Base-by-base conservation (phyloP, 441 rosid genomes). In the Breynia disticha region DNA sequence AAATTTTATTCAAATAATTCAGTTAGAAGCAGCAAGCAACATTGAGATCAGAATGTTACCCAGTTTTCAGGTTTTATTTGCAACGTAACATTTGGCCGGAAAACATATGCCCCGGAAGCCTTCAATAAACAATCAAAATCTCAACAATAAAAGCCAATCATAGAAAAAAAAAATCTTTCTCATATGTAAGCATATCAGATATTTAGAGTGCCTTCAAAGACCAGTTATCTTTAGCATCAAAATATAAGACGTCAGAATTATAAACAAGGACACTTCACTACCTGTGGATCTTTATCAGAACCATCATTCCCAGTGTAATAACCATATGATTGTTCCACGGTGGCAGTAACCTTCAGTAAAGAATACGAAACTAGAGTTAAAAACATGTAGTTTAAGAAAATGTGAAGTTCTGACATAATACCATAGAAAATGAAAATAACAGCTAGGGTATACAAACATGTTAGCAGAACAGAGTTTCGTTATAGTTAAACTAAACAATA, bases 41-140 rank as follows among this genome's bases (percentile, higher is more conserved):
- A 28, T 28, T 82, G 79, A 50, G 11, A 39, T 16, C 17, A 15
- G 57, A 6, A 28, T 28, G 37, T 13, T 70, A 94, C 97, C 96
- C 85, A 81, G 64, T 60, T 66, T 60, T 79, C 74, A 15, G 90
- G 79, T 47, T 74, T 69, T 59, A 94, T 63, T 46, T 59, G 74
- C 76, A 62, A 76, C 57, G 95, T 75, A 55, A 90, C 91, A 79
- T 94, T 94, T 54, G 99, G 99, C 43, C 99, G 97, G 72, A 90
- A 95, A 64, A 95, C 65, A 70, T 95, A 95, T 37, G 98, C 99
- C 65, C 99, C 99, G 5, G 95, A 76, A 59, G 80, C 82, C 95
- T 79, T 71, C 57, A 56, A 66, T 51, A 62, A 56, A 48, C 21
- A 19, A 49, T 24, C 32, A 28, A 28, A 52, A 9, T 22, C 16